Evolutionary conservation across 2,329 filamentous ascomycete genomes (phyloP).

Genomic region (Aspergillus floridensis): DNA sequence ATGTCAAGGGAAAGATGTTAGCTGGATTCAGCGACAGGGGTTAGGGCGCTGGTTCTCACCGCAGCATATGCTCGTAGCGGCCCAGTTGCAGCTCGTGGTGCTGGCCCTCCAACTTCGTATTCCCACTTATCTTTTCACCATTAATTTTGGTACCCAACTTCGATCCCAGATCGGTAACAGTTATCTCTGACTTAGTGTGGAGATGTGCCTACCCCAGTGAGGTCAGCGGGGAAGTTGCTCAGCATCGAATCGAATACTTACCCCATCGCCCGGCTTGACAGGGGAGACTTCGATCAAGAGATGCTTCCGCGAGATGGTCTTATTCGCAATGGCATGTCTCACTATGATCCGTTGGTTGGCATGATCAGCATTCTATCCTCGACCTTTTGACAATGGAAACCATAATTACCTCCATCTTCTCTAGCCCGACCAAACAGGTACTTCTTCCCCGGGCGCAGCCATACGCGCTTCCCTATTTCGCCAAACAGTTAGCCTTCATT

Average conservation of each 20-base stretch:
- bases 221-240: constrained; percentile 12
- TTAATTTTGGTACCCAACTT: constrained; percentile 82
- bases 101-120: constrained; percentile 54
- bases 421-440: constrained; percentile 82
- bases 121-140: constrained; percentile 65
- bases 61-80: constrained; percentile 58
- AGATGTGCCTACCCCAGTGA: constrained; percentile 54
- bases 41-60: constrained; percentile 24
- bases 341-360: constrained; percentile 43
- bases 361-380: not conserved
- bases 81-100: constrained; percentile 70
- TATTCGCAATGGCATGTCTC: constrained; percentile 70
- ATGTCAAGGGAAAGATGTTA: not conserved
- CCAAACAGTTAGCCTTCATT: constrained; percentile 8
- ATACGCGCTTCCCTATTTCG: constrained; percentile 62
- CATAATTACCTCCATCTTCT: constrained; percentile 54
- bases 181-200: constrained; percentile 65
- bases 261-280: constrained; percentile 65
- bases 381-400: not conserved
- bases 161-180: constrained; percentile 74
- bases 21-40: not conserved
- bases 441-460: constrained; percentile 80
- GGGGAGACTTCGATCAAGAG: constrained; percentile 69
- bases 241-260: constrained; percentile 41
- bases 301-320: constrained; percentile 85